Evolutionary conservation across 805 yeast genomes (phyloP), one percentile per base, ranked within the genome.

Genomic region (Kluyveromyces wickerhamii): DNA sequence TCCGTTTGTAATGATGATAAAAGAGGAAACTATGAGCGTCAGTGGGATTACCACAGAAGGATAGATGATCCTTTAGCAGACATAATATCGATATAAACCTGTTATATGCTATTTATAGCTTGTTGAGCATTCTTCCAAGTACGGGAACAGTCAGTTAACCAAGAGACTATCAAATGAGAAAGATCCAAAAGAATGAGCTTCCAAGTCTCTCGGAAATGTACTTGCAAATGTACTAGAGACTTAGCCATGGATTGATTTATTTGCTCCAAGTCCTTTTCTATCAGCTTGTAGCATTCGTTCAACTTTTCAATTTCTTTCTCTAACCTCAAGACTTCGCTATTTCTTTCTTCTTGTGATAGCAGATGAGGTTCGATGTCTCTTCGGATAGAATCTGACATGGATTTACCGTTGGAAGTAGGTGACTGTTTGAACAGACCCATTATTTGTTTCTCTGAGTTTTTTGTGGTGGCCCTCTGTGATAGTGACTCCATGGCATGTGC

Each of bases 101-200:
- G 8, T 16, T 26, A 26, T 26, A 26, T 41, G 10, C 38, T 27
- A 24, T 37, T 35, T 5, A 50, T 44, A 15, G 37, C 29, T 5
- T 19, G 17, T 35, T 55, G 59, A 8, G 69, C 65, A 29, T 55
- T 55, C 40, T 60, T 54, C 69, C 69, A 65, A 10, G 65, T 59
- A 14, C 48, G 47, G 18, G 63, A 41, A 36, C 63, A 60, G 37
- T 62, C 70, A 29, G 36, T 48, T 8, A 63, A 45, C 60, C 63
- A 65, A 16, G 55, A 54, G 19, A 62, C 38, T 10, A 63, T 43
- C 3, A 59, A 50, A 27, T 52, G 53, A 1, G 65, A 40, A 26
- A 60, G 60, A n/a, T 48, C 40, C 16, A 45, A 42, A 31, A 63
- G 42, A 21, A 65, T 45, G 4, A 39, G 36, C 12, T 42, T 41